Evolutionary conservation across 2,329 filamentous ascomycete genomes (phyloP).

Genomic region (Colletotrichum spaethianum): DNA sequence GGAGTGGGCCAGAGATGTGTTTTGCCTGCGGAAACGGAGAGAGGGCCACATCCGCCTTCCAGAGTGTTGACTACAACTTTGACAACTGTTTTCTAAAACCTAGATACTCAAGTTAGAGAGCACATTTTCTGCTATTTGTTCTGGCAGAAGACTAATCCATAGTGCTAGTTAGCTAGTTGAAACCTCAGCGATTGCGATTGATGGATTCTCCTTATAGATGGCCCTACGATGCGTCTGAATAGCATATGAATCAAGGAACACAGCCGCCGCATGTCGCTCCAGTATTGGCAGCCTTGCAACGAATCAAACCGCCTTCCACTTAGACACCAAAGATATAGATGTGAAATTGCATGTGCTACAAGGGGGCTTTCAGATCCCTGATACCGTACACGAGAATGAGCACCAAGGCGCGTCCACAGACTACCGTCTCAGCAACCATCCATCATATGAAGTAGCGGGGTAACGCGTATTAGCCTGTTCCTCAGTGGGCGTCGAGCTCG

Average conservation of each 20-base stretch:
- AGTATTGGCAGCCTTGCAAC: too few relatives aligned
- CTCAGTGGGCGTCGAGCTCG: slow-evolving; percentile 5
- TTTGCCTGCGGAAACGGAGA: slow-evolving; percentile 4
- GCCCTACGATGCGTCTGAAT: too few relatives aligned
- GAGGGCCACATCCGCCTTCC: slow-evolving; percentile 20
- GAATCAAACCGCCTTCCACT: not conserved
- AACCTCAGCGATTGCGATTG: not conserved
- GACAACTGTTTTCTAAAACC: not conserved
- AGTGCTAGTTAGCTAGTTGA: not conserved
- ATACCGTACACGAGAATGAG: too few relatives aligned
- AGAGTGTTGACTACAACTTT: slow-evolving; percentile 4
- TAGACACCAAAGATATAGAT: not conserved
- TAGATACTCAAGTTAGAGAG: not conserved
- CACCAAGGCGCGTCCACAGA: not conserved
- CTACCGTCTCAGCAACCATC: slow-evolving; percentile 11
- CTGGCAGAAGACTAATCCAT: not conserved
- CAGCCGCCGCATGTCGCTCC: too few relatives aligned
- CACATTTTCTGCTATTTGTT: not conserved
- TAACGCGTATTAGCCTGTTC: not conserved
- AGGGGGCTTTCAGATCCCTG: too few relatives aligned
- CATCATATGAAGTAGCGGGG: slow-evolving; percentile 22
- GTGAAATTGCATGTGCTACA: not conserved
- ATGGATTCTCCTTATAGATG: too few relatives aligned
- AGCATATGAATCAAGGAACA: too few relatives aligned
- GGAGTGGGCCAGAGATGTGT: slow-evolving; percentile 28